A percentile compares a stretch with the other conserved stretches of the same genome.
Conservation (phyloP, 768 basidiomycete genomes). For the Suillus ampliporus region DNA sequence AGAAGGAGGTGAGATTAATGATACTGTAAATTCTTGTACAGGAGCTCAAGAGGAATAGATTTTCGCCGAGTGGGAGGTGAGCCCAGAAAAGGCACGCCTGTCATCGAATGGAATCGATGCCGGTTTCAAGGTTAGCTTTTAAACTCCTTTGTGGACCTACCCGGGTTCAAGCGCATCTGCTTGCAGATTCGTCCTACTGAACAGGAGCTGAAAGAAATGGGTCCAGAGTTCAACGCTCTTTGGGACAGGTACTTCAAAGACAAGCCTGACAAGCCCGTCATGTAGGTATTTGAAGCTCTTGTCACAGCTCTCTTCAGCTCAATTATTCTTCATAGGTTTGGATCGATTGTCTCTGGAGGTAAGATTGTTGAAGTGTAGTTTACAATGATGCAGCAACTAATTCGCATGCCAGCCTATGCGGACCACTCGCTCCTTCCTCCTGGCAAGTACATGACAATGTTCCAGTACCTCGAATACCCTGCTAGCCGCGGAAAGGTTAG, state of each 20-base stretch:
- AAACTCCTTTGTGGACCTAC: conserved; percentile 1
- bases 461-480: conserved; percentile 80
- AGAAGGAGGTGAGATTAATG: conserved; percentile 49
- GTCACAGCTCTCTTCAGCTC: background rate
- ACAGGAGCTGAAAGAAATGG: conserved; percentile 76
- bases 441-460: conserved; percentile 76
- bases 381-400: background rate
- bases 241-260: conserved; percentile 79
- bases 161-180: conserved; percentile 3
- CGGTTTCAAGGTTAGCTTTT: conserved; percentile 62
- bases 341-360: conserved; percentile 69
- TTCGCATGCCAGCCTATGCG: conserved; percentile 55
- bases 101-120: conserved; percentile 78
- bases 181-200: conserved; percentile 68
- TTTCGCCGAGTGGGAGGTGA: conserved; percentile 68
- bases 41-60: conserved; percentile 36
- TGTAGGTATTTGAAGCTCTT: conserved; percentile 45
- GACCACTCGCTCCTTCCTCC: conserved; percentile 74
- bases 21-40: background rate
- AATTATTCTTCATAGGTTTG: conserved; percentile 47
- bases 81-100: conserved; percentile 69
- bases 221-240: conserved; percentile 73
- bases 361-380: conserved; percentile 8
- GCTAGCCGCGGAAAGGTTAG: conserved; percentile 71
- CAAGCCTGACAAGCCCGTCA: conserved; percentile 81